Percentiles rank a stretch among this genome's conserved stretches.
phyloP scores from a whole-genome alignment of 208 protist species.

The Crithidia bombi region DNA sequence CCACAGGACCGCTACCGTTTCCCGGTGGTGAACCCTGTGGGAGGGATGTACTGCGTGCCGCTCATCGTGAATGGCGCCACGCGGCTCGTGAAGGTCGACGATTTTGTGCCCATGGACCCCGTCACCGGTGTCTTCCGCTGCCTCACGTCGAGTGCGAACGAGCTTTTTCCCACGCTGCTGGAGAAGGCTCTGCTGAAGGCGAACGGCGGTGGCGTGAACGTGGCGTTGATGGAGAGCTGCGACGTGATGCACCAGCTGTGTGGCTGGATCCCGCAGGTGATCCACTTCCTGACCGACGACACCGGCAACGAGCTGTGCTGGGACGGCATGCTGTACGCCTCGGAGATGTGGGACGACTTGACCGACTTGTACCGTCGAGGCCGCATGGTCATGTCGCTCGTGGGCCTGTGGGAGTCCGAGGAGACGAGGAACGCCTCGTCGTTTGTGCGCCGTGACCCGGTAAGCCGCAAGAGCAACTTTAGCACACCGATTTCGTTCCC shows the following conservation, averaged over 20 bases:
- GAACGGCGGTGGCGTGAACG: constrained; percentile 75
- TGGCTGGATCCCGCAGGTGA: constrained; percentile 72
- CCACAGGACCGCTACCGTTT: constrained; percentile 63
- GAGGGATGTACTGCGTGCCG: constrained; percentile 80
- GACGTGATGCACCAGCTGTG: constrained; percentile 76
- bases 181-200: constrained; percentile 76
- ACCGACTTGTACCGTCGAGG: constrained; percentile 21
- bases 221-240: constrained; percentile 70
- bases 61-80: constrained; percentile 83
- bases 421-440: not conserved
- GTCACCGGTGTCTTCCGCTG: constrained; percentile 45
- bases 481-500: constrained; percentile 12
- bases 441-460: not conserved
- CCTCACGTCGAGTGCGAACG: constrained; percentile 20
- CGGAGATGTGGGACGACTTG: constrained; percentile 30
- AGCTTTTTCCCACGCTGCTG: constrained; percentile 72
- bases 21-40: constrained; percentile 66
- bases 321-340: constrained; percentile 19
- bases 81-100: constrained; percentile 78
- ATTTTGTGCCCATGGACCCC: constrained; percentile 63
- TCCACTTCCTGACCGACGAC: constrained; percentile 6
- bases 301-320: constrained; percentile 1
- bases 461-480: not conserved
- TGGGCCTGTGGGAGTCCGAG: constrained; percentile 5
- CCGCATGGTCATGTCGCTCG: constrained; percentile 29